A percentile compares a stretch with the other conserved stretches of the same genome.
Evolutionary conservation across 257 asterid species (phyloP).

Genomic region (Ilex asprella): DNA sequence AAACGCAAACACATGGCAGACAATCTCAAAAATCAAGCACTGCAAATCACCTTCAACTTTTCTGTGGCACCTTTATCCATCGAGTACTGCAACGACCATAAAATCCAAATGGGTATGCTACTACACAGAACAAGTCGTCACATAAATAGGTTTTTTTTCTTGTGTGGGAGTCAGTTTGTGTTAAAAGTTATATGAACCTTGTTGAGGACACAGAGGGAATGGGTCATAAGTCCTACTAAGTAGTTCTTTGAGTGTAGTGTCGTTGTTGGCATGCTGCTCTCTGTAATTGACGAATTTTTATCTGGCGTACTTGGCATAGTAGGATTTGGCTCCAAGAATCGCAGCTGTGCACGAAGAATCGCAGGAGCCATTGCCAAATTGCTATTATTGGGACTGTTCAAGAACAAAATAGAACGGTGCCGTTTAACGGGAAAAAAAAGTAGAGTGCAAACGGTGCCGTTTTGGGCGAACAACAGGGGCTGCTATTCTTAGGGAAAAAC

Average conservation of each 20-base stretch:
- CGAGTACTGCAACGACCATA: slow-evolving; percentile 75
- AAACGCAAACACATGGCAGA: slow-evolving; percentile 43
- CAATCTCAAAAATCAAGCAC: slow-evolving; percentile 25
- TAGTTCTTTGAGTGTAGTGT: slow-evolving; percentile 45
- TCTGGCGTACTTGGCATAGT: slow-evolving; percentile 84
- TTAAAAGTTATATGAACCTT: no score
- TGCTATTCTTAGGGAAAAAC: no score
- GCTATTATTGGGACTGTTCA: no score
- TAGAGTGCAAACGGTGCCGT: no score
- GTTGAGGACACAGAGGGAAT: slow-evolving; percentile 76
- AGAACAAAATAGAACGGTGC: no score
- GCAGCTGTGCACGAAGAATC: no score
- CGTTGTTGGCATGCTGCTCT: slow-evolving; percentile 52
- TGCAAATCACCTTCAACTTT: slow-evolving; percentile 58
- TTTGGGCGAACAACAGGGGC: no score
- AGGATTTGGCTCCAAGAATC: slow-evolving; percentile 11
- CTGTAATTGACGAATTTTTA: slow-evolving; percentile 94
- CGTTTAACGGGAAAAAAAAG: no score
- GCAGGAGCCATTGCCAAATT: no score
- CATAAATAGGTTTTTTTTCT: neutral
- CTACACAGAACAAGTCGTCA: slow-evolving; percentile 5
- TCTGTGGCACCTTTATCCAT: slow-evolving; percentile 65
- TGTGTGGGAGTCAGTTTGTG: no score
- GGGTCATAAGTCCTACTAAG: slow-evolving; percentile 68
- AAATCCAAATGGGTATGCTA: no score